phyloP scores from a whole-genome alignment of 441 rosid genomes.

The Macaranga tanarius region DNA sequence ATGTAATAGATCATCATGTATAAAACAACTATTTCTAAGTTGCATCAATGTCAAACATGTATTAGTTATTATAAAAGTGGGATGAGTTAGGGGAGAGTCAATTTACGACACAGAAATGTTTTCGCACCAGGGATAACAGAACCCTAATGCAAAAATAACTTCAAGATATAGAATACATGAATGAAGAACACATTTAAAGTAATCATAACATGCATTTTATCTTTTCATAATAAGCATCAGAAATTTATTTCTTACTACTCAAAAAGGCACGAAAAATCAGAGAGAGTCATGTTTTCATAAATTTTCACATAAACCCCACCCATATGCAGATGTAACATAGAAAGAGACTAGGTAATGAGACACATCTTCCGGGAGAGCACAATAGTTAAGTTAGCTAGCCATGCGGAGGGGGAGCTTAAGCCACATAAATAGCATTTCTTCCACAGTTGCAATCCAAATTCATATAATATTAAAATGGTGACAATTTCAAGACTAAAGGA shows the following conservation, averaged over 20 bases:
- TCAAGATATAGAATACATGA: not conserved
- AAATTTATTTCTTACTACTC: not conserved
- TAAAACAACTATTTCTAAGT: not conserved
- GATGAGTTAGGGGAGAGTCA: not conserved
- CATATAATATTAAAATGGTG: not conserved
- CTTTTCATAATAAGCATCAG: conserved; percentile 6
- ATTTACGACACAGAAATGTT: not conserved
- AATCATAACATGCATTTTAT: not conserved
- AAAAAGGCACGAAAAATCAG: not conserved
- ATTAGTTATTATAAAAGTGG: not conserved
- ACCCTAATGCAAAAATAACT: not conserved
- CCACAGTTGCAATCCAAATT: not conserved
- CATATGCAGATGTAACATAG: not conserved
- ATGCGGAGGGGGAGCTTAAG: not conserved
- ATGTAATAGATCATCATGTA: not conserved
- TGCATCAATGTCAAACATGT: conserved; percentile 6
- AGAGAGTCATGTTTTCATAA: not conserved
- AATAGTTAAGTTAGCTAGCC: not conserved
- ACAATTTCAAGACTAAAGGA: not conserved
- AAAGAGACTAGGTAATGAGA: not conserved
- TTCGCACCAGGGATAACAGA: not conserved
- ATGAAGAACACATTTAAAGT: not conserved
- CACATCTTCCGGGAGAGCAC: conserved; percentile 1
- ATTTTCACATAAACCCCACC: not conserved
- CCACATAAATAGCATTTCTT: no score